Conservation (phyloP, 345 rosid genomes). For the Populus euphratica region DNA sequence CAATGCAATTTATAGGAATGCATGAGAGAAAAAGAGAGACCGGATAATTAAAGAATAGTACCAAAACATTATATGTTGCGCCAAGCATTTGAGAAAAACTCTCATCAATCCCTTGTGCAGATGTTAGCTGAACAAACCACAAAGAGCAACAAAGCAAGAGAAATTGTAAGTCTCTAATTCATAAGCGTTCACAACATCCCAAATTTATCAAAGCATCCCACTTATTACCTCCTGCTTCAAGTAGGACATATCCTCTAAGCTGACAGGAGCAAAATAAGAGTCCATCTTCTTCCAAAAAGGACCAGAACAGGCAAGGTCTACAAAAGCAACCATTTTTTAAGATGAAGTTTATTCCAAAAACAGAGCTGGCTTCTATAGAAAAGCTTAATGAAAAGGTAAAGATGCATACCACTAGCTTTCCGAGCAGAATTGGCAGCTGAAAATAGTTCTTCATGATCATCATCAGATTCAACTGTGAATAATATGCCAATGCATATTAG, state of each 20-base stretch:
- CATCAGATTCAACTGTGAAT: slow-evolving; percentile 76
- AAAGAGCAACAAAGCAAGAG: slow-evolving; percentile 11
- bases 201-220: slow-evolving; percentile 11
- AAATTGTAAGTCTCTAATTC: slow-evolving; percentile 14
- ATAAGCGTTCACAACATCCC: slow-evolving; percentile 6
- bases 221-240: slow-evolving; percentile 73
- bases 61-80: slow-evolving; percentile 47
- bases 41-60: slow-evolving; percentile 18
- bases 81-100: slow-evolving; percentile 59
- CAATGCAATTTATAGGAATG: neutral
- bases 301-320: slow-evolving; percentile 69
- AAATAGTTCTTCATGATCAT: slow-evolving; percentile 79
- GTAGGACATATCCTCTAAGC: slow-evolving; percentile 59
- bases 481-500: slow-evolving; percentile 6
- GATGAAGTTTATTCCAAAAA: neutral
- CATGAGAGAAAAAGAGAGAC: slow-evolving; percentile 1
- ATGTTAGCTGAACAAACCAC: slow-evolving; percentile 50
- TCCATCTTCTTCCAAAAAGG: slow-evolving; percentile 90
- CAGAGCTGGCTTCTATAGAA: neutral
- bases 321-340: slow-evolving; percentile 20
- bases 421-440: slow-evolving; percentile 80
- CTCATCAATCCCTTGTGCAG: slow-evolving; percentile 67
- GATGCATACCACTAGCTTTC: slow-evolving; percentile 57
- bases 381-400: slow-evolving; percentile 11
- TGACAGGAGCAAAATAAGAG: slow-evolving; percentile 54